These are phyloP conservation scores for Ziziphus jujuba DNA, from an alignment of 306 rosid species.

Conservation along the genomic window DNA sequence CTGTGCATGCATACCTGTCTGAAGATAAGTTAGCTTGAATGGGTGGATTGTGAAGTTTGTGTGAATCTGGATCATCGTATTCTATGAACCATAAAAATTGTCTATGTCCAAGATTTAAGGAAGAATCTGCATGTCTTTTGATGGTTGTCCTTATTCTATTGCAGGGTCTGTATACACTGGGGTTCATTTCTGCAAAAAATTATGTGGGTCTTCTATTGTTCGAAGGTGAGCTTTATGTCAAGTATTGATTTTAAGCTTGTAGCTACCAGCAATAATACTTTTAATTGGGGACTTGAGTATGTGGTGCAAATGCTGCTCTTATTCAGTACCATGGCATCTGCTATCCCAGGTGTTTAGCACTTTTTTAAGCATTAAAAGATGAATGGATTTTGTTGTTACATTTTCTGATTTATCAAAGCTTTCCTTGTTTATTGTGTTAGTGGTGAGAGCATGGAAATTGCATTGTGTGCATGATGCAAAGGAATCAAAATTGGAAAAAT, in stretches of 20 bases:
- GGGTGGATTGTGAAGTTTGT: neutral
- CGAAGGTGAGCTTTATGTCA: slow-evolving; percentile 83
- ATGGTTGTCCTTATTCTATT: slow-evolving; percentile 10
- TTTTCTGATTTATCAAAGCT: neutral
- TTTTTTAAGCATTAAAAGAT: too few relatives aligned
- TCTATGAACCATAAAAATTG: neutral
- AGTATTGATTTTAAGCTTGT: slow-evolving; percentile 41
- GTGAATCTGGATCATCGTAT: neutral
- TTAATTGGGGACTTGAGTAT: neutral
- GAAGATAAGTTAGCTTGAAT: neutral
- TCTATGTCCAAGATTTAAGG: neutral
- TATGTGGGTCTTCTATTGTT: slow-evolving; percentile 91
- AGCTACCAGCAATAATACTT: neutral
- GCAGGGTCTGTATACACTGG: slow-evolving; percentile 89
- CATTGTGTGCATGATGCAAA: slow-evolving; percentile 96
- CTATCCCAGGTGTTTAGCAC: neutral
- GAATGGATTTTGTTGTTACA: neutral
- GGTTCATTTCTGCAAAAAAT: slow-evolving; percentile 96
- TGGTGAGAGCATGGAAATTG: slow-evolving; percentile 99
- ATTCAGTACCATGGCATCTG: slow-evolving; percentile 2
- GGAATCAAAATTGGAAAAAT: slow-evolving; percentile 99
- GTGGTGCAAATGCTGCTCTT: neutral
- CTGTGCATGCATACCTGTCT: neutral
- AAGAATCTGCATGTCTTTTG: neutral
- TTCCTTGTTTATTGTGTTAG: slow-evolving; percentile 45